Evolutionary conservation across 1,284 basidiomycete species (phyloP).

Genomic region (Xerocomus minutiporus): DNA sequence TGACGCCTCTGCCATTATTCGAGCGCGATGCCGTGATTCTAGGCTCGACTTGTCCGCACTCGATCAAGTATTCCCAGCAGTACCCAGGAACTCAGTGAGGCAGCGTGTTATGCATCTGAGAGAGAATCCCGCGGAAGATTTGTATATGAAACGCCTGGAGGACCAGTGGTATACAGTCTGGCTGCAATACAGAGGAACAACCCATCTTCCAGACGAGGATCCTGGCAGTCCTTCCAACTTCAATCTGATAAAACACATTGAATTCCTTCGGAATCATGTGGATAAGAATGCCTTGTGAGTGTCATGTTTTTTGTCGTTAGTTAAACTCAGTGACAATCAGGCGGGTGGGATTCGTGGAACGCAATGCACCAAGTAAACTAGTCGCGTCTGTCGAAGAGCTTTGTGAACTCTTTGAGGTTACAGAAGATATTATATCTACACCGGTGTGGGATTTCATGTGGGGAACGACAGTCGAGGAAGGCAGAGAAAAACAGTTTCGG

Average conservation of each 20-base stretch:
- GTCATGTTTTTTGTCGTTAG: background rate
- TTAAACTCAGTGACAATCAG: conserved; percentile 33
- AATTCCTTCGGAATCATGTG: conserved; percentile 74
- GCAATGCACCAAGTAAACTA: conserved; percentile 37
- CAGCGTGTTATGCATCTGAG: conserved; percentile 59
- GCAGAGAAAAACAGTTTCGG: conserved; percentile 65
- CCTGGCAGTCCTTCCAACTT: conserved; percentile 68
- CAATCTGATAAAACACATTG: conserved; percentile 69
- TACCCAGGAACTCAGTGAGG: conserved; percentile 63
- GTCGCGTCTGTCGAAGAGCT: conserved; percentile 49
- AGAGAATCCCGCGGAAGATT: conserved; percentile 61
- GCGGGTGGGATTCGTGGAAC: conserved; percentile 54
- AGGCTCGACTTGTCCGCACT: conserved; percentile 69
- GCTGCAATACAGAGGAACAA: conserved; percentile 63
- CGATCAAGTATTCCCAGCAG: conserved; percentile 73
- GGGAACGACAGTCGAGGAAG: conserved; percentile 65
- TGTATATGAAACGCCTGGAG: conserved; percentile 76
- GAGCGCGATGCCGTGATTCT: conserved; percentile 63
- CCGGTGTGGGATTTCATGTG: conserved; percentile 71
- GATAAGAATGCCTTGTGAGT: conserved; percentile 84
- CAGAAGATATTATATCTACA: conserved; percentile 39
- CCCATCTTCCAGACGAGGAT: conserved; percentile 67
- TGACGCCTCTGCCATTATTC: conserved; percentile 79
- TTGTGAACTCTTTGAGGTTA: conserved; percentile 43
- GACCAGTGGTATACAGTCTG: conserved; percentile 79